These are phyloP conservation scores for Candida andamanensis DNA, from an alignment of 805 yeast genomes.

Conservation along the genomic window DNA sequence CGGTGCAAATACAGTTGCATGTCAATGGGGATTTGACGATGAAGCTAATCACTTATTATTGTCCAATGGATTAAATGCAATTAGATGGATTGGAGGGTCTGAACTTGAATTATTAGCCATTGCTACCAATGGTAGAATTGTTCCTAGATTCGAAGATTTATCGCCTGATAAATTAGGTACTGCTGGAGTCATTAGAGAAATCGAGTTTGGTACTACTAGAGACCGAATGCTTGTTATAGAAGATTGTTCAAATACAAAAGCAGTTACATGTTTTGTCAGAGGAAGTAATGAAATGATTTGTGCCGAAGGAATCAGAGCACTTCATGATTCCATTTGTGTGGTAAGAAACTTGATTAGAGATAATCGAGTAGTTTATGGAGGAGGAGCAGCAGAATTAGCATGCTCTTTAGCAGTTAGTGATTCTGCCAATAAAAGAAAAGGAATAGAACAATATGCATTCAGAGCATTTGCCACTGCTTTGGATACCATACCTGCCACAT, in stretches of 20 bases:
- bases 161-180: constrained; percentile 75
- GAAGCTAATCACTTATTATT: constrained; percentile 92
- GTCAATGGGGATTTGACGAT: constrained; percentile 99
- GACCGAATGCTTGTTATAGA: constrained; percentile 95
- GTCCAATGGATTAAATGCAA: constrained; percentile 88
- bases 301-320: constrained; percentile 93
- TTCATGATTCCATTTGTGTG: constrained; percentile 95
- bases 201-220: constrained; percentile 93
- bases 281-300: constrained; percentile 98
- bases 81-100: constrained; percentile 98
- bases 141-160: constrained; percentile 94
- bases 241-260: constrained; percentile 78
- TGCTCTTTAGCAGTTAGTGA: constrained; percentile 87
- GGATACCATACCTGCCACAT: constrained; percentile 87
- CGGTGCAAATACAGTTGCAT: constrained; percentile 94
- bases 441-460: constrained; percentile 97
- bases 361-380: constrained; percentile 95
- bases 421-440: constrained; percentile 88
- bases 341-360: constrained; percentile 93
- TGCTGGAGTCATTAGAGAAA: constrained; percentile 80
- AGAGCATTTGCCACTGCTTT: constrained; percentile 89
- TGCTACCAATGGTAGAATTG: constrained; percentile 96
- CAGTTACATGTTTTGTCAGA: constrained; percentile 88
- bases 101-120: constrained; percentile 94
- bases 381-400: constrained; percentile 96